Evolutionary conservation across 78 protist genomes (phyloP).

Genomic region (Dictyostelium brefeldianum): DNA sequence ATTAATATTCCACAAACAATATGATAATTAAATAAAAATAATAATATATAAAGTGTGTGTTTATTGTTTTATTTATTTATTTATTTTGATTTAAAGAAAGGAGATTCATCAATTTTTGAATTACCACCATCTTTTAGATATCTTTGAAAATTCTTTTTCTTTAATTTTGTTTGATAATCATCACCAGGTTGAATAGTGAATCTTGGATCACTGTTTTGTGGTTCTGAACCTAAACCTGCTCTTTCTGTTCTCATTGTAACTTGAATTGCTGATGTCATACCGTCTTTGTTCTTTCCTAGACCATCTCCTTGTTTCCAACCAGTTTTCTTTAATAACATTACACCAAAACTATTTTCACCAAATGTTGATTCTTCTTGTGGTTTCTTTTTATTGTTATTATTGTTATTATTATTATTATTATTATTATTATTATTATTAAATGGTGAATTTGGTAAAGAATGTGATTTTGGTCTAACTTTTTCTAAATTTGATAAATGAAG

Average conservation of each 20-base stretch:
- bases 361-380: constrained; percentile 12
- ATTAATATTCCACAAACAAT: no score
- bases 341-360: constrained; percentile 67
- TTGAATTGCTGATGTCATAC: constrained; percentile 26
- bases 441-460: background rate
- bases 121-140: constrained; percentile 24
- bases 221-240: constrained; percentile 49
- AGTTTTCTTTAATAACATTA: constrained; percentile 49
- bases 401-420: background rate
- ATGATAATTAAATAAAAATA: no score
- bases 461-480: constrained; percentile 11
- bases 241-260: constrained; percentile 18
- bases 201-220: constrained; percentile 18
- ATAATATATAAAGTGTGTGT: no score
- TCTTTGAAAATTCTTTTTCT: constrained; percentile 44
- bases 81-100: constrained; percentile 29
- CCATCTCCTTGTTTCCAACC: constrained; percentile 66
- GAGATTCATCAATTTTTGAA: background rate
- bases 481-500: constrained; percentile 42
- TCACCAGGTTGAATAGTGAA: constrained; percentile 61
- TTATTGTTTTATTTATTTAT: background rate
- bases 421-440: background rate
- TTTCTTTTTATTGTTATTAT: constrained; percentile 5
- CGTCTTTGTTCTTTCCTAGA: constrained; percentile 22
- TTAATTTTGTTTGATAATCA: constrained; percentile 52